phyloP scores from a whole-genome alignment of 148 eudicot species.

The Diospyros kaki region DNA sequence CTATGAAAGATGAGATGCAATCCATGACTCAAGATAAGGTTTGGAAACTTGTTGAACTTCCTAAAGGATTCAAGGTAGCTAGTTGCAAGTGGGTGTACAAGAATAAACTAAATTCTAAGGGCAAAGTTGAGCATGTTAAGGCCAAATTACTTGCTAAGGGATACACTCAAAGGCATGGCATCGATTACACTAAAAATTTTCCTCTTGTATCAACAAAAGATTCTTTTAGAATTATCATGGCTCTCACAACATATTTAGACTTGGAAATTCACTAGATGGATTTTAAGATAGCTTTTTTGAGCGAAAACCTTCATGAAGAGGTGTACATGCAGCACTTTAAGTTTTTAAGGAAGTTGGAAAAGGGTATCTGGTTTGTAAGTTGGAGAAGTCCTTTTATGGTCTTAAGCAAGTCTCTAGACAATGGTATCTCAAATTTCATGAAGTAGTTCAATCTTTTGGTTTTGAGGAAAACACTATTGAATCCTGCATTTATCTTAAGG shows the following conservation, averaged over 20 bases:
- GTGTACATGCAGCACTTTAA: conserved; percentile 7
- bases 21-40: not conserved
- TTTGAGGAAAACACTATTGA: not conserved
- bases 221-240: too few relatives aligned
- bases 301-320: conserved; percentile 5
- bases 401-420: conserved; percentile 11
- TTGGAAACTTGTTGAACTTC: not conserved
- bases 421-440: not conserved
- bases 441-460: not conserved
- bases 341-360: not conserved
- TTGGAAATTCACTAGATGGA: too few relatives aligned
- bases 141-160: not conserved
- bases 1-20: not conserved
- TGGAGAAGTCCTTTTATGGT: conserved; percentile 6
- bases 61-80: too few relatives aligned
- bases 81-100: too few relatives aligned
- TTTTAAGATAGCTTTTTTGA: conserved; percentile 8
- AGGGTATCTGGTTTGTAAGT: not conserved
- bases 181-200: too few relatives aligned
- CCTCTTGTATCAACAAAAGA: too few relatives aligned
- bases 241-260: too few relatives aligned
- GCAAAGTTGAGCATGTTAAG: not conserved
- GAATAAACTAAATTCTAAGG: not conserved
- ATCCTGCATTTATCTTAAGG: not conserved
- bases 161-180: not conserved